Conservation (phyloP, 208 protist species). For the Crithidia expoeki region DNA sequence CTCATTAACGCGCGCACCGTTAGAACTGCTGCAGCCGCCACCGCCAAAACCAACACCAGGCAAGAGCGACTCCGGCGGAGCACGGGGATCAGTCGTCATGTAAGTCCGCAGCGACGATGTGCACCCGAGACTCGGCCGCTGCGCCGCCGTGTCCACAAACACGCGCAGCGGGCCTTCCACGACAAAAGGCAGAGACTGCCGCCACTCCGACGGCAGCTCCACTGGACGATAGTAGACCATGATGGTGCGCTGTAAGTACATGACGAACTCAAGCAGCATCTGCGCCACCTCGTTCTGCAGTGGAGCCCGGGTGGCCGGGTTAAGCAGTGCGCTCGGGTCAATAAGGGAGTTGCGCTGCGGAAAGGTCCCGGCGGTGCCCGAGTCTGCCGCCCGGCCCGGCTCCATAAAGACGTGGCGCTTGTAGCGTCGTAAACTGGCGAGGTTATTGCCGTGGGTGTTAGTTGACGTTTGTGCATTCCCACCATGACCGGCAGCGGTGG, state of each 20-base stretch:
- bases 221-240: conserved; percentile 22
- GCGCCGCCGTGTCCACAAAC: conserved; percentile 23
- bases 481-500: background rate
- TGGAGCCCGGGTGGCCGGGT: conserved; percentile 11
- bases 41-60: background rate
- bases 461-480: background rate
- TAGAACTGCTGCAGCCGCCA: background rate
- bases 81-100: conserved; percentile 12
- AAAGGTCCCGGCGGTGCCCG: conserved; percentile 1
- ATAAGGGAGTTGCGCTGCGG: conserved; percentile 15
- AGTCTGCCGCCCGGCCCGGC: background rate
- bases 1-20: conserved; percentile 10
- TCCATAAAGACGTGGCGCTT: conserved; percentile 25
- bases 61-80: background rate
- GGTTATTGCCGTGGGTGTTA: background rate
- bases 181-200: conserved; percentile 4
- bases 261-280: conserved; percentile 36
- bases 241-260: conserved; percentile 32
- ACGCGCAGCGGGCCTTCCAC: conserved; percentile 14
- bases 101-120: conserved; percentile 18
- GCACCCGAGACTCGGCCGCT: conserved; percentile 21
- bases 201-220: background rate
- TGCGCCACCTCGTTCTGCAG: conserved; percentile 27
- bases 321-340: background rate
- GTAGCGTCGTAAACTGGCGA: conserved; percentile 8